Base-by-base conservation (phyloP, 2,329 filamentous ascomycete genomes). In the Keithomyces neogunnii region DNA sequence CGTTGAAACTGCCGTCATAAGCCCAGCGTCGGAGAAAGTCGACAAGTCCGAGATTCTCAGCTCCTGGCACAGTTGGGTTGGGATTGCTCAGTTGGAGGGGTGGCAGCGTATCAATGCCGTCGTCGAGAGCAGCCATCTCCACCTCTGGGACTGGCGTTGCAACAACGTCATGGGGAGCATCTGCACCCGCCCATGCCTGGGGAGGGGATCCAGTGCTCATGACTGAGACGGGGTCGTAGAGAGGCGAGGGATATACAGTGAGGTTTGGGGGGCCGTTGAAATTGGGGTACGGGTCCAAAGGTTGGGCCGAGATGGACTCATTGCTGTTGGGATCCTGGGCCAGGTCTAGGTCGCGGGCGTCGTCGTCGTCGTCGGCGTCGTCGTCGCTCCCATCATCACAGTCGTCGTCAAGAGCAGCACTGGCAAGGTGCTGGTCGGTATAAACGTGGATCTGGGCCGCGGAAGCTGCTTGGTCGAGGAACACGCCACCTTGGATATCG, bases 11-110 rank as follows among this genome's bases (percentile, higher is more conserved):
- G 39, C 59, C 61, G 38, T 66, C 62, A 48, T 65, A 62, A 28
- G 70, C 67, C 79, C 80, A 82, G 36, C 67, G 60, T 38, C 69
- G 66, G 33, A 82, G 66, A 56, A 82, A 81, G 38, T 77, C 70
- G 32, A 68, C 55, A 31, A 80, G 64, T 44, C 71, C 70, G 36
- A 72, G 66, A 57, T 83, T 83, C 50, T 70, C 69, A 10, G 75
- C 74, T 8, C 71, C 71, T 32, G 79, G 66, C 13, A 69, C 64
- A 30, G 59, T 59, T 40, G 66, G 65, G 43, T 66, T 69, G 4
- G 64, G 63, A 32, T 66, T 66, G 47, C 64, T 68, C 10, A 64
- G 52, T 36, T 59, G 56, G 7, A 62, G 53, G 10, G 56, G 55
- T 6, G 50, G 54, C 6, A 58, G 42, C 7, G 44, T 32, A 35